A percentile compares a stretch with the other conserved stretches of the same genome.
These are phyloP conservation scores for Agaricus blazei DNA, from an alignment of 768 basidiomycete genomes.

Conservation along the genomic window DNA sequence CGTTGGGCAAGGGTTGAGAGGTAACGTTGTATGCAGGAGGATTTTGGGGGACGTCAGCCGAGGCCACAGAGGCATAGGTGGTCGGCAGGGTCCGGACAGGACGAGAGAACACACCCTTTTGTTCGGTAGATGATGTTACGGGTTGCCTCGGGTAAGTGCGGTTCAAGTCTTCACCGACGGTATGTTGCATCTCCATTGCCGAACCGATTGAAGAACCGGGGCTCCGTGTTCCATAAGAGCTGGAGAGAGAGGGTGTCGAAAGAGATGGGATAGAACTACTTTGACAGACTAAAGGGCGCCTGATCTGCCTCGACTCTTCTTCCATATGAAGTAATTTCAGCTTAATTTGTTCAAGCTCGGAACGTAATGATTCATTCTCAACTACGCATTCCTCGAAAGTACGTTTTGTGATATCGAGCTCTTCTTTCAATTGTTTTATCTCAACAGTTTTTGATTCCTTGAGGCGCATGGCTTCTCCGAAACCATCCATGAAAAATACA, in stretches of 20 bases:
- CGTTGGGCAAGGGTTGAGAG: not conserved
- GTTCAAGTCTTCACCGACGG: not conserved
- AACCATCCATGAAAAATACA: slow-evolving; percentile 6
- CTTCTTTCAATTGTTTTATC: not conserved
- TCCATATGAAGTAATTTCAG: not conserved
- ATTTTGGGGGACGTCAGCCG: not conserved
- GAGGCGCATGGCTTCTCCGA: not conserved
- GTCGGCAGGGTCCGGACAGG: not conserved
- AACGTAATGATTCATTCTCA: not conserved
- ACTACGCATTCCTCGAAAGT: not conserved
- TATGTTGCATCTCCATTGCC: not conserved
- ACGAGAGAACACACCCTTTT: not conserved
- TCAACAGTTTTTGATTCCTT: not conserved
- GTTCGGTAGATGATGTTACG: not conserved
- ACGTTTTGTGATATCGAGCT: not conserved
- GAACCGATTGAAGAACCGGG: slow-evolving; percentile 4
- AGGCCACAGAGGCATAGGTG: slow-evolving; percentile 5
- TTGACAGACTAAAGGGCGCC: not conserved
- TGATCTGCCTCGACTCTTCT: not conserved
- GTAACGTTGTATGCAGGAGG: not conserved
- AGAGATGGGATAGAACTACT: not conserved
- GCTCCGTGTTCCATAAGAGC: not conserved
- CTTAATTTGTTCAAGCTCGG: not conserved
- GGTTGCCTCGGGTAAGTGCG: not conserved
- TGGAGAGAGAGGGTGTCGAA: not conserved